Base-by-base conservation (phyloP, 306 rosid species). In the Boehmeria nivea region DNA sequence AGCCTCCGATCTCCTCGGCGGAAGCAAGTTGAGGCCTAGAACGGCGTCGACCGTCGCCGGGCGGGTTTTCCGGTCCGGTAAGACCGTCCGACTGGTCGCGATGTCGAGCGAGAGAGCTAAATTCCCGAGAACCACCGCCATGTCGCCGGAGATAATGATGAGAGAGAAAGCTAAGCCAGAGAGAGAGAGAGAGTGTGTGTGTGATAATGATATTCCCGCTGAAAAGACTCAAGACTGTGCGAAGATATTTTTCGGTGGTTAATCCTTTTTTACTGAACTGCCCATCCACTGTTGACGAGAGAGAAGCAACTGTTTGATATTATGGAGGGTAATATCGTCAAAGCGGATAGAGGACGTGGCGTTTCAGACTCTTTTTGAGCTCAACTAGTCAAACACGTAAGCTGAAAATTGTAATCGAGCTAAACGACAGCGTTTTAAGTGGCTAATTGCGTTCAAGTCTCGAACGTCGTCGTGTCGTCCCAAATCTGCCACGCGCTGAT, bases 101-200 rank as follows among this genome's bases (percentile, higher is more conserved):
- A 78, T 70, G 68, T 91, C 96, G 0, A 87, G 81, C 60, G 81
- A 38, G 16, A 87, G 71, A 16, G 95, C 83, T 26, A 85, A 53
- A 54, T 91, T 82, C 12, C 96, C 98, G 1, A 87, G 55, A 60
- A 73, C 76, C 37, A 69, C 85, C 6, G 94, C 85, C 96, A 91
- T 91, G 61, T 15, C 17, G 50, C 66, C 25, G 73, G 38, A 15
- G 54, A 20, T 20, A 62, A 52, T 15, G 13, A 51, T 22, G 23
- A 17, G 6, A 49, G 57, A 51, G 24, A 69, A 28, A 51, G 19
- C 8, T 6, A 12, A 14, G 10, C 0, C 11, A n/a, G n/a, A 24
- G 42, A 19, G 49, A 17, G 61, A 16, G 0, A 12, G 54, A n/a
- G n/a, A n/a, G n/a, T n/a, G n/a, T n/a, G n/a, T n/a, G n/a, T n/a